These are phyloP conservation scores for Mrakia blollopis DNA, from an alignment of 768 basidiomycete species.

Conservation along the genomic window DNA sequence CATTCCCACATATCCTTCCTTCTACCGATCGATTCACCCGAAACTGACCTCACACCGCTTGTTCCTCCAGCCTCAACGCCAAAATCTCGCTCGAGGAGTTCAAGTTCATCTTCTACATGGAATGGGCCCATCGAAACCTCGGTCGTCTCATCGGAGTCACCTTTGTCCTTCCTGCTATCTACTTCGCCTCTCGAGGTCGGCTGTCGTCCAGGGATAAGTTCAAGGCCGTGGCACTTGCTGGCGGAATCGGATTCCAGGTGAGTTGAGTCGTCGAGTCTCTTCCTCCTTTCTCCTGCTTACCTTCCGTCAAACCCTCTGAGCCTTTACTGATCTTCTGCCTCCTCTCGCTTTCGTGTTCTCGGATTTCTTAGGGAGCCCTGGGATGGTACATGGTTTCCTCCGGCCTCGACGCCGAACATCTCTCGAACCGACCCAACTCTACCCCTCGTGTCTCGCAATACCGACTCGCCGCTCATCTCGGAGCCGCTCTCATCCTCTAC, in stretches of 20 bases:
- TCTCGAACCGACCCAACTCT: constrained; percentile 66
- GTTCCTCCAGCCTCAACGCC: constrained; percentile 68
- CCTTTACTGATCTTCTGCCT: not conserved
- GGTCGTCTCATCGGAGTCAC: constrained; percentile 64
- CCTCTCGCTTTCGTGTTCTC: not conserved
- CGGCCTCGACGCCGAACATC: constrained; percentile 69
- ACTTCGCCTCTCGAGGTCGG: constrained; percentile 67
- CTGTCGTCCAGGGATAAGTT: constrained; percentile 60
- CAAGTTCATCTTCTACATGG: constrained; percentile 96
- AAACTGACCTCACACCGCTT: not conserved
- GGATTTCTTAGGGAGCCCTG: constrained; percentile 59
- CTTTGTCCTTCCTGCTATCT: constrained; percentile 77
- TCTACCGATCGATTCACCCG: not conserved
- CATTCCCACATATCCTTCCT: too few relatives aligned
- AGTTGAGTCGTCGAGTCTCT: too few relatives aligned
- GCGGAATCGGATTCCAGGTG: constrained; percentile 67
- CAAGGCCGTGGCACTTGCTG: constrained; percentile 66
- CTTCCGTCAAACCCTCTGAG: not conserved
- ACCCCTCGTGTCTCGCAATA: constrained; percentile 97
- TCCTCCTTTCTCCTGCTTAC: not conserved
- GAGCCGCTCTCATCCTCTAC: constrained; percentile 86
- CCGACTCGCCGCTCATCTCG: constrained; percentile 87
- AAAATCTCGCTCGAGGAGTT: constrained; percentile 82
- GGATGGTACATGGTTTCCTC: constrained; percentile 99
- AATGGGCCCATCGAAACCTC: constrained; percentile 91